Base-by-base conservation (phyloP, 352 stramenopile species). In the Phytophthora syringae region DNA sequence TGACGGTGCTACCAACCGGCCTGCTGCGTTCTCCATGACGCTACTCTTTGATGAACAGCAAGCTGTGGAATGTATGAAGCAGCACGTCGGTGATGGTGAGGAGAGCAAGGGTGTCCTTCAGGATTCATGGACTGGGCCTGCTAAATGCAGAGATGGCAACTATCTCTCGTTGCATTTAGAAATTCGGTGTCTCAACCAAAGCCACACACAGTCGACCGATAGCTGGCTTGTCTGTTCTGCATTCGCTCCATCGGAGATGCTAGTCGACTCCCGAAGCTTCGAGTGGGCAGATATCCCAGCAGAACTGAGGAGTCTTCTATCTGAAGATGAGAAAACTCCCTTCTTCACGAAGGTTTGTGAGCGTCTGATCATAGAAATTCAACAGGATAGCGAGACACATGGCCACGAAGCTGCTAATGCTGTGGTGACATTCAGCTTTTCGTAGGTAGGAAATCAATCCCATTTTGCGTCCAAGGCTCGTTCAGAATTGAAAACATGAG, bases 201-300 rank as follows among this genome's bases (percentile, higher is more conserved):
- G 5, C n/a, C 27, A 18, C 27, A 22, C 10, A 10, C 44, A 37
- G 32, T 24, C 34, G 34, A 42, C 9, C 28, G 47, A 44, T 50
- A 18, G 18, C 18, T 53, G 21, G 32, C 44, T 78, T 20, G 5
- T 66, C 11, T 74, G 63, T 34, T 77, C 74, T 13, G 74, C 44
- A 2, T 80, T 67, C 30, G 63, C 70, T 12, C 76, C 76, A 0
- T 47, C 47, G 10, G 42, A 67, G 0, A 22, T 76, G 34, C 25
- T 61, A 1, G 58, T 79, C 5, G 47, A 37, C 32, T 60, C 47
- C 2, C 20, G 32, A 18, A 49, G 15, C 7, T 74, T 74, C 7
- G 1, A 57, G 22, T 64, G 40, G 32, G 7, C 9, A 7, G 66
- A 70, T 11, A 52, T 74, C 11, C 66, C 66, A 10, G 30, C 60